Conservation (phyloP, 202 grass and related monocot genomes). For the Dendrocalamus latiflorus region DNA sequence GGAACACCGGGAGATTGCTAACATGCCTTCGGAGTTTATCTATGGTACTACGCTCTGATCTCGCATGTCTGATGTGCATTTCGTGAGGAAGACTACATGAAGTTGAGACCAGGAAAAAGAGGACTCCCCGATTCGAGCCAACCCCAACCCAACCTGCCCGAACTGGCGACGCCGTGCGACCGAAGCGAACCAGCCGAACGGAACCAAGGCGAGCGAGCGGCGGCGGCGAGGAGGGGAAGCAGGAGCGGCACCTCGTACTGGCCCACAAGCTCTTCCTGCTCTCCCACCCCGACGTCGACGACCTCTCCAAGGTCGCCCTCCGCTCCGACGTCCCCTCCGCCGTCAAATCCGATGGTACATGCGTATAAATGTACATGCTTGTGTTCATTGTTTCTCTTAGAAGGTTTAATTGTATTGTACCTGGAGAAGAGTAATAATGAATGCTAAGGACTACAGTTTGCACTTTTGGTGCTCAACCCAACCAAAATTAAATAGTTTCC, state of each 20-base stretch:
- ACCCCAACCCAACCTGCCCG: neutral
- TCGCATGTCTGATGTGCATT: too few species aligned
- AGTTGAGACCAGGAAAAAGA: too few species aligned
- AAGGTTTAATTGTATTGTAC: neutral
- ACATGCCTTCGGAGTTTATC: too few species aligned
- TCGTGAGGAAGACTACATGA: too few species aligned
- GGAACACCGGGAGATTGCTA: too few species aligned
- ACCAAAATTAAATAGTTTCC: neutral
- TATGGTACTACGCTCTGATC: too few species aligned
- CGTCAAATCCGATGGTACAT: constrained; percentile 74
- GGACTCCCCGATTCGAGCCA: neutral
- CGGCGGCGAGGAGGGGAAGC: constrained; percentile 56
- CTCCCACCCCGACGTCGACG: constrained; percentile 66
- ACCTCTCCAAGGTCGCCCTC: constrained; percentile 82
- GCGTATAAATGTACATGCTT: neutral
- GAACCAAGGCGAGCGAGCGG: neutral
- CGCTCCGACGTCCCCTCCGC: constrained; percentile 59
- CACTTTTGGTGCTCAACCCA: neutral
- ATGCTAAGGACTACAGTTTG: neutral
- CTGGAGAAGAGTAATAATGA: neutral
- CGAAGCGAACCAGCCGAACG: constrained; percentile 12
- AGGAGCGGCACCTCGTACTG: constrained; percentile 71
- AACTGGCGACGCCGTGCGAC: neutral
- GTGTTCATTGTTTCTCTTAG: neutral
- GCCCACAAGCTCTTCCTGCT: constrained; percentile 87